Percentiles rank a stretch among this genome's conserved stretches.
Conservation (phyloP, 495 filamentous ascomycete genomes). For the Pseudevernia furfuracea region DNA sequence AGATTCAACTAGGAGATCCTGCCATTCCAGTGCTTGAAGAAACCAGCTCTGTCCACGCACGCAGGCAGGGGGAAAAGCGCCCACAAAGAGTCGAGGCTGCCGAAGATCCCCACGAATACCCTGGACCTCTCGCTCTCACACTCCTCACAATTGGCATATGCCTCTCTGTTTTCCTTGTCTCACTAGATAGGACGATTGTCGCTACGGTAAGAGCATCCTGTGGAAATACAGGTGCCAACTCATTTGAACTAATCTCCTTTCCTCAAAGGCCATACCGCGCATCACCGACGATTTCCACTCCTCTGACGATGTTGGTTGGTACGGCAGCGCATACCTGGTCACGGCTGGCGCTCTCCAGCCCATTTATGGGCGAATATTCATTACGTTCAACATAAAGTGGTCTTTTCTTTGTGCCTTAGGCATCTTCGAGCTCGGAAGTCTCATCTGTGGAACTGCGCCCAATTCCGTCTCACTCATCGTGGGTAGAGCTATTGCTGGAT, state of each 20-base stretch:
- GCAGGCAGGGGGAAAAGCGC: constrained; percentile 6
- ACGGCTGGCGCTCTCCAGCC: constrained; percentile 39
- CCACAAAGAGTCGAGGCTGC: constrained; percentile 12
- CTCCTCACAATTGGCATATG: constrained; percentile 40
- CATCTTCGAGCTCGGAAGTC: constrained; percentile 65
- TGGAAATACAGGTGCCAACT: not conserved
- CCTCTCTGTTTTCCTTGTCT: constrained; percentile 43
- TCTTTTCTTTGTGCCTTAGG: constrained; percentile 46
- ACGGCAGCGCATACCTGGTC: constrained; percentile 47
- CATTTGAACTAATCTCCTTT: not conserved
- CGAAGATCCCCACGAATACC: constrained; percentile 31
- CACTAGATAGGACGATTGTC: constrained; percentile 39
- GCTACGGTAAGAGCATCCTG: constrained; percentile 17
- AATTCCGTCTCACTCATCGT: constrained; percentile 29
- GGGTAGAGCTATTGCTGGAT: constrained; percentile 32
- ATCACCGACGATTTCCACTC: constrained; percentile 42
- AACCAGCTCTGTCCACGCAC: constrained; percentile 1
- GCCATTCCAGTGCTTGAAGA: constrained; percentile 2
- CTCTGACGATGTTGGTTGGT: constrained; percentile 44
- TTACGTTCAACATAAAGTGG: constrained; percentile 28
- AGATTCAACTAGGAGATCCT: not conserved
- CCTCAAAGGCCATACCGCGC: constrained; percentile 35
- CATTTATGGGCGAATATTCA: constrained; percentile 30
- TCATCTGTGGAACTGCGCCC: constrained; percentile 34
- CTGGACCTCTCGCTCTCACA: constrained; percentile 31